Conservation (phyloP, 352 stramenopile species). For the Phytophthora tentaculata region DNA sequence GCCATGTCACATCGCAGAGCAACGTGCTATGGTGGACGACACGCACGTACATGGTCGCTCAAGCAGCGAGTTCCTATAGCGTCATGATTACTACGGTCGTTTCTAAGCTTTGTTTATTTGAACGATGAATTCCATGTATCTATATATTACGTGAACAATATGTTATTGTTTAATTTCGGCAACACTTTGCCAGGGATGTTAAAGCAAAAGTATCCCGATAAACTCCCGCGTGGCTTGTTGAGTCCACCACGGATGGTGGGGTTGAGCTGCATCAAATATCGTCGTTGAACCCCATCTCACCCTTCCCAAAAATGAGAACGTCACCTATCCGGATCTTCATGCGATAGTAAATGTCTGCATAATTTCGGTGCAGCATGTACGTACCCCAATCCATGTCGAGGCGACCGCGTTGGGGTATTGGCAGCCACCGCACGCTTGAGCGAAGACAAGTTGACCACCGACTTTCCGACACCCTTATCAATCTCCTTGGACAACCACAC, state of each 20-base stretch:
- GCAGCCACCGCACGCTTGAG: constrained; percentile 98
- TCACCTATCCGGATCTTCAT: constrained; percentile 92
- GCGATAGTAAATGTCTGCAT: constrained; percentile 75
- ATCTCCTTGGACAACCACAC: constrained; percentile 81
- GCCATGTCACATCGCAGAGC: too few species aligned
- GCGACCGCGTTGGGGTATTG: constrained; percentile 98
- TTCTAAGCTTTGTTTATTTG: too few species aligned
- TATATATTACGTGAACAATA: too few species aligned
- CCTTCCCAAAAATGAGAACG: constrained; percentile 94
- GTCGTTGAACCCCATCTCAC: constrained; percentile 92
- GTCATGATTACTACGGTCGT: too few species aligned
- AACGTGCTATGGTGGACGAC: too few species aligned
- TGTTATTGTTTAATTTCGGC: too few species aligned
- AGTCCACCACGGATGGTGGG: constrained; percentile 75
- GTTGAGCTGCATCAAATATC: constrained; percentile 93
- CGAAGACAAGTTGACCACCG: constrained; percentile 95
- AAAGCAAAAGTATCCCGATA: constrained; percentile 88
- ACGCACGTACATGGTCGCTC: too few species aligned
- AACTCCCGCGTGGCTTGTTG: constrained; percentile 95
- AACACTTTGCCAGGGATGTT: not conserved
- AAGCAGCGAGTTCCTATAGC: too few species aligned
- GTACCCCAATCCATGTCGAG: constrained; percentile 96
- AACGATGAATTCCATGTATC: too few species aligned
- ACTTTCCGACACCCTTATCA: constrained; percentile 91
- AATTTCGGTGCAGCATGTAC: constrained; percentile 95